Base-by-base conservation (phyloP, 495 filamentous ascomycete genomes). In the Articulospora tetracladia region DNA sequence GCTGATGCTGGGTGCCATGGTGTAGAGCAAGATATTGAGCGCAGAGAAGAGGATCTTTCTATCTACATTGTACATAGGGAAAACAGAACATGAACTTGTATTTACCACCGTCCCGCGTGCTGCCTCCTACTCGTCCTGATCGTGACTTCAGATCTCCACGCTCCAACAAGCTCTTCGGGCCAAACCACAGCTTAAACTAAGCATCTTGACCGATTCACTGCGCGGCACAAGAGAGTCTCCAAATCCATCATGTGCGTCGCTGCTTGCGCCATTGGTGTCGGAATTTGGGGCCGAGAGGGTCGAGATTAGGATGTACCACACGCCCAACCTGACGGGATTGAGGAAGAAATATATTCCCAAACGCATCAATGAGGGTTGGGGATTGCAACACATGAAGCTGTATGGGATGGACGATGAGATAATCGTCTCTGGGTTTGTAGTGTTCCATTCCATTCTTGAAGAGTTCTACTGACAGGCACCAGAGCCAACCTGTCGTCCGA, bases 301-400 rank as follows among this genome's bases (percentile, higher is more conserved):
- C 46, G 91, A 98, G 63, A 84, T 99, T 62, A 87, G 92, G 52
- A 92, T 98, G 91, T 98, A 92, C 72, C 94, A 99, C 73, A 98
- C 95, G 1, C 95, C 94, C 1, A 99, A 98, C 64, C 74, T 99
- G 27, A 97, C 89, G 0, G 95, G 94, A 0, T 62, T 93, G 47
- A 83, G 86, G 49, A 98, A 98, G 77, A 84, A 83, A 65, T 70
- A 89, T 64, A 81, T 98, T 46, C 94, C 94, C 1, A 87, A 84
- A 62, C 82, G 94, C 11, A 91, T 98, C 68, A 99, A 99, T 66
- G 94, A 99, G 71, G 94, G 94, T 34, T 99, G 94, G 93, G 94
- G 94, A 15, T 74, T 99, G 46, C 94, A 99, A 69, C 94, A 99
- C 69, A 99, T 99, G 91, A 99, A 99, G 79, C 80, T 99, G 0